Conservation (phyloP, 176 grass and related monocot species). For the Canna indica region DNA sequence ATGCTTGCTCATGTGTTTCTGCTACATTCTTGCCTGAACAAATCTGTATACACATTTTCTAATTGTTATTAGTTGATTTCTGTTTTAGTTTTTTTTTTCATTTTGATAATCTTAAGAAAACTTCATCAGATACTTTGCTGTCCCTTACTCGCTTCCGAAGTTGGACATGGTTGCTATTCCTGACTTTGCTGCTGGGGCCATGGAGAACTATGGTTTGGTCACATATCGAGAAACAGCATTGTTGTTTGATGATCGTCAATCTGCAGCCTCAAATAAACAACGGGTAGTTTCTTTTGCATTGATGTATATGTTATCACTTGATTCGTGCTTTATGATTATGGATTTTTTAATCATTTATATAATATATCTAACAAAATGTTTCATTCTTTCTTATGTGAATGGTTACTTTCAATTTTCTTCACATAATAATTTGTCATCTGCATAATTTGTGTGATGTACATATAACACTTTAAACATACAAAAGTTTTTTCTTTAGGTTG, state of each 20-base stretch:
- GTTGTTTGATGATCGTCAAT: slow-evolving; percentile 65
- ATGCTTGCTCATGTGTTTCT: neutral
- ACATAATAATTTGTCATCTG: neutral
- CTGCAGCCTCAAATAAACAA: slow-evolving; percentile 50
- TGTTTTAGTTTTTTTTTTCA: neutral
- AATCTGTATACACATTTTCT: neutral
- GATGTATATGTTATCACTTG: neutral
- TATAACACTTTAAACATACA: slow-evolving; percentile 7
- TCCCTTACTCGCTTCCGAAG: slow-evolving; percentile 80
- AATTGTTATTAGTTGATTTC: neutral
- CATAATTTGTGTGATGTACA: neutral
- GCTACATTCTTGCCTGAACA: slow-evolving; percentile 19
- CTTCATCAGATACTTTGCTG: slow-evolving; percentile 63
- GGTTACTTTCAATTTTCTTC: neutral
- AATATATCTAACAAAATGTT: neutral
- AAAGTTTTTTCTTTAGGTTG: slow-evolving; percentile 37
- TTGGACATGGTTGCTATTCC: slow-evolving; percentile 92
- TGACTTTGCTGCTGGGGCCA: slow-evolving; percentile 81
- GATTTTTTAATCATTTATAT: neutral
- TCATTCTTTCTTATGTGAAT: neutral
- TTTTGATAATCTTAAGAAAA: neutral
- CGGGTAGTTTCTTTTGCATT: slow-evolving; percentile 17
- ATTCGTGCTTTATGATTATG: neutral
- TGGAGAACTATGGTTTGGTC: slow-evolving; percentile 94
- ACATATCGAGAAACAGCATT: slow-evolving; percentile 58